Evolutionary conservation across 139 green algal genomes (phyloP), one percentile per base, ranked within the genome.

Genomic region (Edaphochlamys debaryana): DNA sequence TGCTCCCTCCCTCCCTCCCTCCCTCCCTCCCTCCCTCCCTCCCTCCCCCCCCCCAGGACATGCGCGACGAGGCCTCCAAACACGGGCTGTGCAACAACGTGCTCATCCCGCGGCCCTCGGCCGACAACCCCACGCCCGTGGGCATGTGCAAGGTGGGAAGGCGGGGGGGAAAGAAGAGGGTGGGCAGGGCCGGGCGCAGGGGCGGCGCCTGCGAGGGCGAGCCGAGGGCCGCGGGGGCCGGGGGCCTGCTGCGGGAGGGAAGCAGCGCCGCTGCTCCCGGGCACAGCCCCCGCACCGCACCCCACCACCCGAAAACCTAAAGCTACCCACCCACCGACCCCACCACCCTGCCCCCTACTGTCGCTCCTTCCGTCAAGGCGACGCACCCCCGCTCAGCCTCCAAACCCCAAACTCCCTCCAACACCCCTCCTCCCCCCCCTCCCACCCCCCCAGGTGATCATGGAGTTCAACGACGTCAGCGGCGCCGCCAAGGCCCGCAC

Each of bases 391-490:
- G n/a, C n/a, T n/a, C n/a, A n/a, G n/a, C n/a, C n/a, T n/a, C n/a
- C n/a, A 13, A 54, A 54, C 45, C 45, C 8, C 56, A 27, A 17
- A 27, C 56, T 64, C 22, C 56, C 25, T n/a, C 30, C 22, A 20
- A 13, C 22, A 27, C 22, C 56, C 30, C 11, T 30, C 30, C 7
- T 23, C 29, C 34, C 64, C 64, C 34, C 20, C 34, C 34, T 8
- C n/a, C 38, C 37, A 15, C 37, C 37, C 6, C 67, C 23, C 3
- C 85, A 91, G 82, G 92, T 98, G 36, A 87, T 98, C 36, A 92
- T 98, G 40, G 92, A 96, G 86, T 98, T 95, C 71, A 81, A 63
- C 23, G 93, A 97, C n/a, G 50, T 90, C 29, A 82, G 76, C 17
- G 78, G 72, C 2, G 92, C 95, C 15, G 79, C 94, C 52, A 86